Evolutionary conservation across 768 basidiomycete species (phyloP).

Genomic region (Daedalea quercina): DNA sequence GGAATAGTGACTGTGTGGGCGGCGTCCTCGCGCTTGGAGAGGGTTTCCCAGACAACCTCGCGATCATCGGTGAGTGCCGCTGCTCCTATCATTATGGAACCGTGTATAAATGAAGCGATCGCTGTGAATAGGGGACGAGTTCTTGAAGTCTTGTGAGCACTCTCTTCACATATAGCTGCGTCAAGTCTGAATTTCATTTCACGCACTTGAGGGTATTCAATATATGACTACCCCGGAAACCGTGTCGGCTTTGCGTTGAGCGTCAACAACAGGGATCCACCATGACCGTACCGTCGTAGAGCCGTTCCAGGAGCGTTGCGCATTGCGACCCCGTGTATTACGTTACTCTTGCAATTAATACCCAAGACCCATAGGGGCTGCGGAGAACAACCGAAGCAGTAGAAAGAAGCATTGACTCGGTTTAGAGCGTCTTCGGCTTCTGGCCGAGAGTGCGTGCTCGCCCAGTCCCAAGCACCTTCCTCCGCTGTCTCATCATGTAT

Average conservation of each 20-base stretch:
- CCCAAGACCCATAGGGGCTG: too few species aligned
- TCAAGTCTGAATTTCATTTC: neutral
- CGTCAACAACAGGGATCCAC: slow-evolving; percentile 32
- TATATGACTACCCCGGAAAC: slow-evolving; percentile 51
- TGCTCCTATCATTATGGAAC: neutral
- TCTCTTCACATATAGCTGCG: slow-evolving; percentile 3
- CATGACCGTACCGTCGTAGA: too few species aligned
- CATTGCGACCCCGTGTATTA: neutral
- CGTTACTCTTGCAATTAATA: neutral
- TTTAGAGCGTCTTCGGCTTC: slow-evolving; percentile 27
- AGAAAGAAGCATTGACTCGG: neutral
- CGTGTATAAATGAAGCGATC: neutral
- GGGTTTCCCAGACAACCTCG: slow-evolving; percentile 44
- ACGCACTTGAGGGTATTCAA: slow-evolving; percentile 42
- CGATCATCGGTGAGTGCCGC: slow-evolving; percentile 43
- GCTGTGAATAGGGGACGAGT: slow-evolving; percentile 39
- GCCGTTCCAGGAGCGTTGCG: too few species aligned
- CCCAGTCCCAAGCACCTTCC: slow-evolving; percentile 42
- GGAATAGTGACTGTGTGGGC: slow-evolving; percentile 47
- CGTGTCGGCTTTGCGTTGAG: slow-evolving; percentile 56
- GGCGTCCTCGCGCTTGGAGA: slow-evolving; percentile 41
- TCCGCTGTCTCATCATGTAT: slow-evolving; percentile 53
- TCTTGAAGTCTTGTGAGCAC: slow-evolving; percentile 59
- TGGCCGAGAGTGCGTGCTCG: slow-evolving; percentile 26
- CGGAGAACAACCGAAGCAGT: too few species aligned